These are phyloP conservation scores for Clavispora fructus DNA, from an alignment of 805 yeast species.

Conservation along the genomic window DNA sequence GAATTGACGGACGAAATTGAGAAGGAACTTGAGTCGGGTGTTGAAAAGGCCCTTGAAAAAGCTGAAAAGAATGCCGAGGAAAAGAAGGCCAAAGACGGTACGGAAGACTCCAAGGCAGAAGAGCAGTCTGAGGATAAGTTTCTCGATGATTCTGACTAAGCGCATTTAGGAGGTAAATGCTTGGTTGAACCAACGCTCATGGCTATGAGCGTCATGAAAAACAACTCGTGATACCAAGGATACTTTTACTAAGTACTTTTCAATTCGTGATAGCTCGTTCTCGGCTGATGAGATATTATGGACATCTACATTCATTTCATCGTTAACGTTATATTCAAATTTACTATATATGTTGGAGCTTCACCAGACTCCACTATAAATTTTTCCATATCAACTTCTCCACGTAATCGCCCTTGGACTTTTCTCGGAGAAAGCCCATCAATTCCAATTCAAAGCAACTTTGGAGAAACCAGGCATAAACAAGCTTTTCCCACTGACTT, in stretches of 20 bases:
- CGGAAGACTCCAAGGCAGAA: neutral
- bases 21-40: neutral
- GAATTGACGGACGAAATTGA: neutral
- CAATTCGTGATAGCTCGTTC: no score
- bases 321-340: neutral
- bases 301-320: no score
- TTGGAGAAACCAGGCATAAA: slow-evolving; percentile 71
- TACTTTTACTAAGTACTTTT: no score
- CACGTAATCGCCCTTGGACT: slow-evolving; percentile 56
- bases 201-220: no score
- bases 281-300: no score
- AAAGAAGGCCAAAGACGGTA: neutral
- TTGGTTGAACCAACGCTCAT: no score
- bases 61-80: neutral
- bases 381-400: slow-evolving; percentile 74
- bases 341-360: neutral
- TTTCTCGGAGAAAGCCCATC: slow-evolving; percentile 65
- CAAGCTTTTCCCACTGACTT: slow-evolving; percentile 55
- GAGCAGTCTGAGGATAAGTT: neutral
- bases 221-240: no score
- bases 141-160: no score
- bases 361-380: slow-evolving; percentile 15
- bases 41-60: neutral
- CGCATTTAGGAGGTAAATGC: no score
- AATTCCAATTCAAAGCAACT: slow-evolving; percentile 64